A percentile compares a stretch with the other conserved stretches of the same genome.
phyloP scores from a whole-genome alignment of 495 filamentous ascomycete species.

The Emericellopsis terricola region DNA sequence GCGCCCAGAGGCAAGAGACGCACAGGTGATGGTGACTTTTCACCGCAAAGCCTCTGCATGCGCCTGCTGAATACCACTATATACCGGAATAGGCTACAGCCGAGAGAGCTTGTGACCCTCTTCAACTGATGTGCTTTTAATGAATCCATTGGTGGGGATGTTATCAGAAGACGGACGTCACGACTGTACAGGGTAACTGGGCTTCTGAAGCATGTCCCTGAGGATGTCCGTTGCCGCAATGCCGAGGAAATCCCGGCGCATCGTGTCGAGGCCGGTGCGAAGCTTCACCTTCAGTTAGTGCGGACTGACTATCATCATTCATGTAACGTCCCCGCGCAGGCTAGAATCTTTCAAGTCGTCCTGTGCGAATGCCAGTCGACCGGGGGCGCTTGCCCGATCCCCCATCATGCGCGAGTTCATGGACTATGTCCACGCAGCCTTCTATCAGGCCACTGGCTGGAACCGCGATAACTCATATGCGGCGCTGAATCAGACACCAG shows the following conservation, averaged over 20 bases:
- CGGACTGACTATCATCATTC: background rate
- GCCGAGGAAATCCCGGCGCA: background rate
- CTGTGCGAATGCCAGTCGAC: conserved; percentile 2
- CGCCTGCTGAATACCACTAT: too few species aligned
- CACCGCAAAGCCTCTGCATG: too few species aligned
- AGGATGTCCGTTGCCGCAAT: background rate
- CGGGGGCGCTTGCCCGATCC: too few species aligned
- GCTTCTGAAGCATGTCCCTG: too few species aligned
- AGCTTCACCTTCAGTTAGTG: background rate
- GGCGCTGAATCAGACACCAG: conserved; percentile 67
- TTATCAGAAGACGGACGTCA: too few species aligned
- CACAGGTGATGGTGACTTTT: too few species aligned
- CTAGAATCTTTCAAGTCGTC: background rate
- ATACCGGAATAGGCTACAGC: too few species aligned
- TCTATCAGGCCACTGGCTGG: conserved; percentile 75
- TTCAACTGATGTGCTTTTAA: too few species aligned
- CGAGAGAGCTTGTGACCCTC: too few species aligned
- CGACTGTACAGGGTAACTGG: too few species aligned
- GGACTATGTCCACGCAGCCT: conserved; percentile 90
- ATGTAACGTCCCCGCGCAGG: background rate
- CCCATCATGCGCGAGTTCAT: conserved; percentile 98
- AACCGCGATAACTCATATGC: conserved; percentile 87
- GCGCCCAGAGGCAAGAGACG: too few species aligned
- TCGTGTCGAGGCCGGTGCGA: background rate
- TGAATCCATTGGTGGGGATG: too few species aligned